Evolutionary conservation across 805 yeast species (phyloP).

Genomic region (Ogataea chonburiensis): DNA sequence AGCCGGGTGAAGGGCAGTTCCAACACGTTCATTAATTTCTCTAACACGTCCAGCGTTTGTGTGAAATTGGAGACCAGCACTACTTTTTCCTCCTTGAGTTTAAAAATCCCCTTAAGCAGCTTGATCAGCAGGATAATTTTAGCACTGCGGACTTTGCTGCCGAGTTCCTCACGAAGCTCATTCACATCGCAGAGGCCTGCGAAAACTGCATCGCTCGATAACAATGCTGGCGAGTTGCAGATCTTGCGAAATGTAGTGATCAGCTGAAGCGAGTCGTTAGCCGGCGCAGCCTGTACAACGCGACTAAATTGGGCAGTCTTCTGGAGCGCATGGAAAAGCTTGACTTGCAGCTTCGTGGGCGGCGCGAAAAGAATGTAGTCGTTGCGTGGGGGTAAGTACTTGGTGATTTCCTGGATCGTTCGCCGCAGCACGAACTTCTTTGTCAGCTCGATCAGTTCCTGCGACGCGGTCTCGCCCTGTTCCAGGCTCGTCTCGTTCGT

Average conservation of each 20-base stretch:
- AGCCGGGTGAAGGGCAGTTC: constrained; percentile 57
- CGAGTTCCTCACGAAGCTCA: constrained; percentile 31
- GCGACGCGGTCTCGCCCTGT: constrained; percentile 60
- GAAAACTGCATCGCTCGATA: constrained; percentile 50
- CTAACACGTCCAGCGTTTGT: constrained; percentile 77
- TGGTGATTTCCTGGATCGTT: constrained; percentile 53
- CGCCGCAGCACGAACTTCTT: constrained; percentile 70
- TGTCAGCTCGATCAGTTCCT: constrained; percentile 64
- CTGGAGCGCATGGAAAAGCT: constrained; percentile 52
- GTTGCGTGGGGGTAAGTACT: constrained; percentile 68
- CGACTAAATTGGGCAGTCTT: constrained; percentile 36
- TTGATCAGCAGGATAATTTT: constrained; percentile 62
- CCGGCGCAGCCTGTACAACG: constrained; percentile 31
- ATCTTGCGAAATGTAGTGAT: constrained; percentile 76
- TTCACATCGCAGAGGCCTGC: constrained; percentile 27
- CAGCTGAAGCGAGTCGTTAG: constrained; percentile 55
- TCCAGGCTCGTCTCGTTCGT: constrained; percentile 46
- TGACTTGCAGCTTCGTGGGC: constrained; percentile 64
- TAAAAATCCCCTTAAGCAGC: constrained; percentile 49
- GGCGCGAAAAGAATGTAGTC: constrained; percentile 76
- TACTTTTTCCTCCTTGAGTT: constrained; percentile 59
- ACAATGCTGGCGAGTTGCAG: constrained; percentile 76
- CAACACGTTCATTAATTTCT: constrained; percentile 48
- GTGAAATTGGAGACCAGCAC: constrained; percentile 89
- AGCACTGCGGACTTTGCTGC: constrained; percentile 46